A percentile compares a stretch with the other conserved stretches of the same genome.
These are phyloP conservation scores for Aspergillus cristatus DNA, from an alignment of 495 filamentous ascomycete genomes.

Conservation along the genomic window DNA sequence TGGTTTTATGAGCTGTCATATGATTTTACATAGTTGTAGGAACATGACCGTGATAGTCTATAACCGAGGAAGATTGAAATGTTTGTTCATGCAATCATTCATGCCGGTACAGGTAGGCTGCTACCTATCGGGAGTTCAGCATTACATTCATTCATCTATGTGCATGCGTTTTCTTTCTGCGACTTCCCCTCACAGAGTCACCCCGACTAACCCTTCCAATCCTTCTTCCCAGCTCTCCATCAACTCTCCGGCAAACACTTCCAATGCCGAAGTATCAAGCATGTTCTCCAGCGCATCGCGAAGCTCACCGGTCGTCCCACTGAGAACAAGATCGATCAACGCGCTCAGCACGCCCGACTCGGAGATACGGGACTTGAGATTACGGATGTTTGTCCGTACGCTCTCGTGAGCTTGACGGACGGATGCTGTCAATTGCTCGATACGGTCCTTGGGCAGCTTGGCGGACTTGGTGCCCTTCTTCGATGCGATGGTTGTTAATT, in stretches of 20 bases:
- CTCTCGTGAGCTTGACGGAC: constrained; percentile 24
- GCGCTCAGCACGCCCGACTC: constrained; percentile 29
- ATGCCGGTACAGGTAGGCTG: too few species aligned
- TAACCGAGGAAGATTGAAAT: too few species aligned
- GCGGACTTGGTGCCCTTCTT: constrained; percentile 24
- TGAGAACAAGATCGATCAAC: constrained; percentile 26
- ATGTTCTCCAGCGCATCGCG: constrained; percentile 22
- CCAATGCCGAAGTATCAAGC: constrained; percentile 26
- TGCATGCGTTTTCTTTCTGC: too few species aligned
- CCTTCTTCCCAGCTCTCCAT: constrained; percentile 42
- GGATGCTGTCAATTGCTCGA: constrained; percentile 18
- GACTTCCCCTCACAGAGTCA: constrained; percentile 16
- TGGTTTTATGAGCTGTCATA: too few species aligned
- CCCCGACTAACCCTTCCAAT: constrained; percentile 27
- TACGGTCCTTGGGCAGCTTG: constrained; percentile 26
- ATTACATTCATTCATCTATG: too few species aligned
- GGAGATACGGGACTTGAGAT: constrained; percentile 27
- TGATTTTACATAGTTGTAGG: too few species aligned
- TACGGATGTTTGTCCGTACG: constrained; percentile 24
- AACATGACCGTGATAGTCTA: too few species aligned
- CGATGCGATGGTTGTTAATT: constrained; percentile 18
- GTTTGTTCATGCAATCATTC: too few species aligned
- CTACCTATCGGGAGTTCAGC: too few species aligned
- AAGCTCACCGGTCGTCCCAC: constrained; percentile 21
- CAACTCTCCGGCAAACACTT: constrained; percentile 34